These are phyloP conservation scores for Westerdykella aurantiaca DNA, from an alignment of 2,329 filamentous ascomycete species.

Conservation along the genomic window DNA sequence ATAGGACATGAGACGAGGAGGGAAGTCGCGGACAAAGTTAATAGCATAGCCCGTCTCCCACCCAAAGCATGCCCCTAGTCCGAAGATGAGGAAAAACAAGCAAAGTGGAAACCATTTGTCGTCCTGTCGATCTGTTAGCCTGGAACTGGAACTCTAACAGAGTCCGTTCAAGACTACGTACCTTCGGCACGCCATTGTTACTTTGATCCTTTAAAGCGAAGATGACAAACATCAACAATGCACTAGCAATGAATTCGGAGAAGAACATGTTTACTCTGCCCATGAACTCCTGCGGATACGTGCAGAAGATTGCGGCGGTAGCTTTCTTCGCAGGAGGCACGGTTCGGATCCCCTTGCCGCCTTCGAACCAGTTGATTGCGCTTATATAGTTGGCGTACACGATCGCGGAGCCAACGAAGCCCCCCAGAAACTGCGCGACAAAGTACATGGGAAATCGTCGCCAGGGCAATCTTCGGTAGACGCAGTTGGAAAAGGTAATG, in stretches of 20 bases:
- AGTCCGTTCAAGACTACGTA: constrained; percentile 5
- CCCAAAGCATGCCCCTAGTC: constrained; percentile 66
- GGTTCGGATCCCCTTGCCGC: constrained; percentile 54
- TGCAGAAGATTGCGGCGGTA: constrained; percentile 67
- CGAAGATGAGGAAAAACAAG: constrained; percentile 68
- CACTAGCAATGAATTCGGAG: constrained; percentile 63
- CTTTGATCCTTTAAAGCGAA: constrained; percentile 59
- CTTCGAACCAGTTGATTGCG: constrained; percentile 61
- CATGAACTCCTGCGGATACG: constrained; percentile 63
- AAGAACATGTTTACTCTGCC: constrained; percentile 64
- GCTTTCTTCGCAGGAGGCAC: constrained; percentile 53
- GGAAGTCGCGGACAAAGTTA: constrained; percentile 67
- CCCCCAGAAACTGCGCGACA: constrained; percentile 60
- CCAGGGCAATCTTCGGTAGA: constrained; percentile 65
- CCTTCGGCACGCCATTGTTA: constrained; percentile 35
- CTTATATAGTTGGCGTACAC: constrained; percentile 45
- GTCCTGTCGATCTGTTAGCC: constrained; percentile 9
- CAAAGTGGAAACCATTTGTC: constrained; percentile 47
- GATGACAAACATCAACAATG: constrained; percentile 65
- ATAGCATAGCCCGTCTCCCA: constrained; percentile 75
- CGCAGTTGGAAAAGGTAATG: constrained; percentile 64
- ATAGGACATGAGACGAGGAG: constrained; percentile 60
- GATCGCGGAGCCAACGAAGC: constrained; percentile 52
- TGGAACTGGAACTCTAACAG: constrained; percentile 3
- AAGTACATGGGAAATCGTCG: constrained; percentile 64